Percentiles rank a stretch among this genome's conserved stretches.
phyloP scores from a whole-genome alignment of 2,329 filamentous ascomycete species.

The Exophiala calicioides region DNA sequence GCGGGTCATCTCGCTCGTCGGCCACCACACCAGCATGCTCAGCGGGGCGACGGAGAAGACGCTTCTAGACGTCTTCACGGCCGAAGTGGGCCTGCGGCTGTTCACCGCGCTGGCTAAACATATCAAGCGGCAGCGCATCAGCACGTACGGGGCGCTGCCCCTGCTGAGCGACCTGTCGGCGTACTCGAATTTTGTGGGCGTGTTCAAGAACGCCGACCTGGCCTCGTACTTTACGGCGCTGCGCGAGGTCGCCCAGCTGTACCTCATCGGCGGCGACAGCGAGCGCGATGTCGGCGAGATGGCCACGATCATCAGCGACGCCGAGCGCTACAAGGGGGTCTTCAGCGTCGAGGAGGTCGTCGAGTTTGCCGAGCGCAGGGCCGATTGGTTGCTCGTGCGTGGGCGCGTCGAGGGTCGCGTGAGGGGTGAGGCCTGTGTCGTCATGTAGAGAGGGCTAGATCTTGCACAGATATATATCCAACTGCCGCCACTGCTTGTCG shows the following conservation, averaged over 20 bases:
- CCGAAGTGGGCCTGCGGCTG: slow-evolving; percentile 89
- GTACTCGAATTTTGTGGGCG: slow-evolving; percentile 81
- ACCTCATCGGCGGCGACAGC: slow-evolving; percentile 74
- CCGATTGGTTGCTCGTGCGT: slow-evolving; percentile 92
- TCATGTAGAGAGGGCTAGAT: slow-evolving; percentile 79
- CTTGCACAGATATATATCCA: too few relatives aligned
- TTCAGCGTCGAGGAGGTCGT: slow-evolving; percentile 96
- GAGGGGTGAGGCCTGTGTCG: slow-evolving; percentile 85
- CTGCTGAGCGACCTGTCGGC: slow-evolving; percentile 96
- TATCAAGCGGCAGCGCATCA: slow-evolving; percentile 91
- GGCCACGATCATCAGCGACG: slow-evolving; percentile 90
- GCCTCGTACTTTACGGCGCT: slow-evolving; percentile 89
- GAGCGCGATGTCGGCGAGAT: slow-evolving; percentile 80
- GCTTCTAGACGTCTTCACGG: slow-evolving; percentile 97
- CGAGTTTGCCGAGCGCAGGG: slow-evolving; percentile 89
- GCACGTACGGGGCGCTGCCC: slow-evolving; percentile 82
- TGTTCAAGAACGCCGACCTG: slow-evolving; percentile 78
- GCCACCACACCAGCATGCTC: slow-evolving; percentile 87
- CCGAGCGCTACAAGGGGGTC: slow-evolving; percentile 84
- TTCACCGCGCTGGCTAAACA: slow-evolving; percentile 95
- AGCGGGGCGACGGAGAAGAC: slow-evolving; percentile 95
- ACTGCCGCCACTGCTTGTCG: too few relatives aligned
- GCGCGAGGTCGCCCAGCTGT: slow-evolving; percentile 91
- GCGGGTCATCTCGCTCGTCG: slow-evolving; percentile 80
- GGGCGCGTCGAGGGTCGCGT: slow-evolving; percentile 90